Evolutionary conservation across 768 basidiomycete species (phyloP).

Genomic region (Trametes maxima): DNA sequence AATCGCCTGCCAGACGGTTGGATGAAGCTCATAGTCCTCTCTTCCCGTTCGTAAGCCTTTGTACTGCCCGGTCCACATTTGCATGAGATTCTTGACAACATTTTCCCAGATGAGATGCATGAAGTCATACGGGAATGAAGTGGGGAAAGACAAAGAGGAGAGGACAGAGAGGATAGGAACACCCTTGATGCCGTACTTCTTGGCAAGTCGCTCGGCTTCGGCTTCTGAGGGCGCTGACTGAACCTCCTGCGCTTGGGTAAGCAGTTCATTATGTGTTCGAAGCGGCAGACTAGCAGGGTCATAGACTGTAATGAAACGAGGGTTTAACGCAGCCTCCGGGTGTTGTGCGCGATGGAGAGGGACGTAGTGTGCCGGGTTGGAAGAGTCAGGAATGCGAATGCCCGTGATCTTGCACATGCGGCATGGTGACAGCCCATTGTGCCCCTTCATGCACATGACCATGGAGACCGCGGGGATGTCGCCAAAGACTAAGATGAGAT

Average conservation of each 20-base stretch:
- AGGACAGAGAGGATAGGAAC: constrained; percentile 6
- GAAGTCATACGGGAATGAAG: constrained; percentile 31
- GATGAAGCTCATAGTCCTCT: constrained; percentile 12
- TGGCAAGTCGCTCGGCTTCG: constrained; percentile 7
- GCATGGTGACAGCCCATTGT: constrained; percentile 42
- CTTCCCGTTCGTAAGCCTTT: constrained; percentile 25
- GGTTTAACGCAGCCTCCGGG: constrained; percentile 17
- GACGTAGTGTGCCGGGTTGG: constrained; percentile 31
- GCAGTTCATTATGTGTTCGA: constrained; percentile 18
- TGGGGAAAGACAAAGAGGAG: constrained; percentile 19
- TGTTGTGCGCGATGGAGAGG: constrained; percentile 30
- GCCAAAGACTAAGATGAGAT: constrained; percentile 34
- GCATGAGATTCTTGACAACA: constrained; percentile 25
- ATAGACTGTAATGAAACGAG: neutral
- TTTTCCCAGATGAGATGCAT: constrained; percentile 36
- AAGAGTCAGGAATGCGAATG: constrained; percentile 21
- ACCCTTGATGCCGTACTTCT: constrained; percentile 23
- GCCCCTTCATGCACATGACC: constrained; percentile 44
- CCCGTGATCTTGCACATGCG: constrained; percentile 41
- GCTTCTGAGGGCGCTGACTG: constrained; percentile 9
- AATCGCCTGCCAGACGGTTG: constrained; percentile 29
- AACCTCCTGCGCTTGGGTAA: constrained; percentile 14
- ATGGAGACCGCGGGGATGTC: constrained; percentile 38
- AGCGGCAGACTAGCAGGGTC: constrained; percentile 20
- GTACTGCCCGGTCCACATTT: constrained; percentile 29